Evolutionary conservation across 495 filamentous ascomycete genomes (phyloP), one percentile per base, ranked within the genome.

Genomic region (Parathielavia appendiculata): DNA sequence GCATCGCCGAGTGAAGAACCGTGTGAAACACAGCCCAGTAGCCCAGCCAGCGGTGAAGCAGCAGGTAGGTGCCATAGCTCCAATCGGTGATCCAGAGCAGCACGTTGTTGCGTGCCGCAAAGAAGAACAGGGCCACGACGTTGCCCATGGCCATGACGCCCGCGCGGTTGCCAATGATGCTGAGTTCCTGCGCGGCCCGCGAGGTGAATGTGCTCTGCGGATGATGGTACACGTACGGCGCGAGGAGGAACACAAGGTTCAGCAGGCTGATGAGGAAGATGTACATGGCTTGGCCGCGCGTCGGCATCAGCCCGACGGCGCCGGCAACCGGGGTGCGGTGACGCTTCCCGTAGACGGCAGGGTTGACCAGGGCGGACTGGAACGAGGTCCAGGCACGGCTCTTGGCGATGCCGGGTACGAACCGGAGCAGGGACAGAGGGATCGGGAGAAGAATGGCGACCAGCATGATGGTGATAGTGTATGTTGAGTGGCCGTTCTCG

Each of bases 61-160:
- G 52, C 3, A 77, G 23, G 43, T 66, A 80, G 0, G 77, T 80
- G 26, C 65, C 64, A 47, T 78, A 66, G 40, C 62, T 64, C 76
- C 75, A 79, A 57, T 75, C 71, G 4, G 75, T 76, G 14, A 78
- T 23, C 64, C 64, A 74, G 12, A 79, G 63, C 3, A 80, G 70
- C 19, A 76, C 34, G 59, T 79, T 78, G 60, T 80, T 79, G 17
- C 77, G 60, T 5, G 66, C 63, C 4, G 73, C 53, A 53, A 70
- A 78, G 12, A 80, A 61, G 6, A 77, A 65, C 0, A 69, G 14
- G 11, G 74, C 66, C 35, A 68, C 67, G 10, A 70, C 16, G 20
- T 69, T 62, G 26, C 62, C 71, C 45, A 71, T 72, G 13, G 67
- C 60, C 17, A 76, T 57, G 16, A 57, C 62, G 1, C 76, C 78